Conservation (phyloP, 371 early-diverging fungal genomes). For the Rhizopus sp. region DNA sequence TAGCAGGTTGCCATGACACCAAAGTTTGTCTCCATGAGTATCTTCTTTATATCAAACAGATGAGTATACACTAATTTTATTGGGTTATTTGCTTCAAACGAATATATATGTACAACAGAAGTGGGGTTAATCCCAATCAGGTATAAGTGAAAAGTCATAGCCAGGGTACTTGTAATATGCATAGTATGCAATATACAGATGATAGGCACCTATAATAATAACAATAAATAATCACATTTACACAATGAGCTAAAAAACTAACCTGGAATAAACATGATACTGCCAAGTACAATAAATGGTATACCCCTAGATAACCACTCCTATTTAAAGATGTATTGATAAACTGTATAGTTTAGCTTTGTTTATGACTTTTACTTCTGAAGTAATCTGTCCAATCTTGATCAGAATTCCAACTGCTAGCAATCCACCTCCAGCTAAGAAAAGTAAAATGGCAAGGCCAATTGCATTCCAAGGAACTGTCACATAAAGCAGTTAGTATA, state of each 20-base stretch:
- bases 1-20: no score
- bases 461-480: conserved; percentile 72
- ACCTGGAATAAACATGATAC: conserved; percentile 60
- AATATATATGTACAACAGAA: no score
- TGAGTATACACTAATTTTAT: no score
- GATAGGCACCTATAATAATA: conserved; percentile 44
- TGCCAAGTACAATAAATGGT: conserved; percentile 49
- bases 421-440: conserved; percentile 50
- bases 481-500: neutral
- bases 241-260: neutral
- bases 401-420: conserved; percentile 63
- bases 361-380: conserved; percentile 29
- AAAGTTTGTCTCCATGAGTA: no score
- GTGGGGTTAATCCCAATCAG: conserved; percentile 41
- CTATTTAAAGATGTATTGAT: conserved; percentile 14
- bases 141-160: conserved; percentile 56
- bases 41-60: no score
- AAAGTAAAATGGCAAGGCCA: conserved; percentile 50
- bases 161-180: conserved; percentile 56
- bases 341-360: neutral
- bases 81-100: no score
- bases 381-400: conserved; percentile 48
- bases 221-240: neutral
- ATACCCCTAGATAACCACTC: conserved; percentile 63
- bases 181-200: conserved; percentile 53